phyloP scores from a whole-genome alignment of 139 green algal genomes.

The Spirogloea muscicola region DNA sequence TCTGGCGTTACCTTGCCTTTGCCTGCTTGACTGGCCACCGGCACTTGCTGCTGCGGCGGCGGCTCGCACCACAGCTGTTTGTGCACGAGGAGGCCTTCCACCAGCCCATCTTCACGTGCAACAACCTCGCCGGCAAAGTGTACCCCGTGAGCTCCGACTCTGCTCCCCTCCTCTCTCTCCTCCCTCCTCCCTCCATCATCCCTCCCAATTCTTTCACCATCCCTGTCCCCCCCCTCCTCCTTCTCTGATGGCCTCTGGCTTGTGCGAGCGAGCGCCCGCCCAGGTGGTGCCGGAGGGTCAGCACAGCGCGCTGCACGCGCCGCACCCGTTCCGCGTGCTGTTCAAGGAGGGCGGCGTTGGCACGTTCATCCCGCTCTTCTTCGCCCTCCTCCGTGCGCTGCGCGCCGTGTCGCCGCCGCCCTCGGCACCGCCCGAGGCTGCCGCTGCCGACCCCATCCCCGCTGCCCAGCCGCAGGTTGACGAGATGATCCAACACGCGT shows the following conservation, averaged over 20 bases:
- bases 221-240: too few species aligned
- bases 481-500: slow-evolving; percentile 35
- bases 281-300: not conserved
- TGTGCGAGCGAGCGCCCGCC: too few species aligned
- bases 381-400: slow-evolving; percentile 47
- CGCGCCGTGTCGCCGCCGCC: not conserved
- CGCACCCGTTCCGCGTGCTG: slow-evolving; percentile 76
- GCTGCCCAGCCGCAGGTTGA: slow-evolving; percentile 26
- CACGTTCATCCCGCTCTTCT: slow-evolving; percentile 87
- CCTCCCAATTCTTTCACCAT: too few species aligned
- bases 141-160: slow-evolving; percentile 24
- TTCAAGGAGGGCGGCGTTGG: slow-evolving; percentile 81
- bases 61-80: slow-evolving; percentile 55
- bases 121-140: slow-evolving; percentile 76
- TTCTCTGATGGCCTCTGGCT: too few species aligned
- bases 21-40: not conserved
- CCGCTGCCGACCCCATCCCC: not conserved
- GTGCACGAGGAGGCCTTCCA: slow-evolving; percentile 77
- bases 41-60: not conserved
- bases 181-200: not conserved
- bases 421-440: not conserved
- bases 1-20: not conserved
- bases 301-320: slow-evolving; percentile 48
- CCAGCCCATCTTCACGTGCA: slow-evolving; percentile 92
- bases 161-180: not conserved